Percentiles rank a stretch among this genome's conserved stretches.
These are phyloP conservation scores for Ophiostoma ips DNA, from an alignment of 2,329 filamentous ascomycete species.

Conservation along the genomic window DNA sequence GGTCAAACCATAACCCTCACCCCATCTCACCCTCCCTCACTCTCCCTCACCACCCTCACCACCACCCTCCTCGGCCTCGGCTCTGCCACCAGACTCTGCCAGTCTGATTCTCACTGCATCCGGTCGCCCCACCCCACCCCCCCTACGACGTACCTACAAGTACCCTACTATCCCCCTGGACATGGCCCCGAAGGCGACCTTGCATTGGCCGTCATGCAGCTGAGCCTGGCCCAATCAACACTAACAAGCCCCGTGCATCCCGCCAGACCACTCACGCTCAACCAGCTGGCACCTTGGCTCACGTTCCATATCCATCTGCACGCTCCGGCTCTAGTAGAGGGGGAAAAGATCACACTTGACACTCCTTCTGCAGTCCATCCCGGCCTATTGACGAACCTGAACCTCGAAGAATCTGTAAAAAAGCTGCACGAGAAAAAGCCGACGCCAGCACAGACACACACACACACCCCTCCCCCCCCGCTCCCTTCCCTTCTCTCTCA, in stretches of 20 bases:
- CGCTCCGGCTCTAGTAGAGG: not conserved
- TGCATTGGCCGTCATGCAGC: slow-evolving; percentile 12
- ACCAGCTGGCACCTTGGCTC: slow-evolving; percentile 13
- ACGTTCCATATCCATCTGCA: slow-evolving; percentile 5
- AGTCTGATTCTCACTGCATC: not conserved
- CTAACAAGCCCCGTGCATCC: slow-evolving; percentile 10
- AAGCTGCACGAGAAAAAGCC: too few relatives aligned
- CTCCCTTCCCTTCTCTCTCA: too few relatives aligned
- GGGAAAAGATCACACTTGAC: not conserved
- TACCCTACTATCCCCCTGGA: too few relatives aligned
- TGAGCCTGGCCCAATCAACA: slow-evolving; percentile 12
- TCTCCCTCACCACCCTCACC: not conserved
- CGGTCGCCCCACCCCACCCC: not conserved
- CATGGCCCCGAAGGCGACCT: slow-evolving; percentile 1
- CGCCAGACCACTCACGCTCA: slow-evolving; percentile 13
- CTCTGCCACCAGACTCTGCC: too few relatives aligned
- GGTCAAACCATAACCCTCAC: too few relatives aligned
- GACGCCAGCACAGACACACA: too few relatives aligned
- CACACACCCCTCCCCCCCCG: too few relatives aligned
- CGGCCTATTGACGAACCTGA: not conserved
- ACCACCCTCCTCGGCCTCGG: too few relatives aligned
- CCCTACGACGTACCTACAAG: not conserved
- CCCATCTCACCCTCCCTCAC: too few relatives aligned
- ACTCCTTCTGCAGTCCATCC: not conserved
- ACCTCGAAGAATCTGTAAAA: too few relatives aligned